Conservation (phyloP, 2,329 filamentous ascomycete genomes). For the Fusarium tanahbumbuense region DNA sequence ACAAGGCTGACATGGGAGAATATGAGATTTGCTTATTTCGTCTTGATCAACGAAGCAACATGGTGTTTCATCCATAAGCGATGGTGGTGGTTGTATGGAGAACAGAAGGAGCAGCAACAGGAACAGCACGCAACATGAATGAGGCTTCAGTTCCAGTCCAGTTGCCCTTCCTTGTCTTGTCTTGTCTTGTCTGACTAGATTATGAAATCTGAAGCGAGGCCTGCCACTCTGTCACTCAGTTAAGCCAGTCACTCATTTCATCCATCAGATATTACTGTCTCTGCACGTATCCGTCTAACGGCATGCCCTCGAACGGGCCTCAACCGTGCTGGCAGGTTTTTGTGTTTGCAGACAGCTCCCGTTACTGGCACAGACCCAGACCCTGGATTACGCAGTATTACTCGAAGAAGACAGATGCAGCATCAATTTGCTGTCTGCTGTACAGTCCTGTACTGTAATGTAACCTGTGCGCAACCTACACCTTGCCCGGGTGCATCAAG, state of each 20-base stretch:
- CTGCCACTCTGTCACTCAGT: constrained; percentile 22
- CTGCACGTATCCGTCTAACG: constrained; percentile 37
- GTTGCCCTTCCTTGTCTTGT: constrained; percentile 19
- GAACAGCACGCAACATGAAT: constrained; percentile 15
- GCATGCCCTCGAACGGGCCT: constrained; percentile 36
- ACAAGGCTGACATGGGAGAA: constrained; percentile 34
- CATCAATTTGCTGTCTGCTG: constrained; percentile 14
- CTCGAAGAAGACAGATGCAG: constrained; percentile 45
- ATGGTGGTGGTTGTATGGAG: constrained; percentile 7
- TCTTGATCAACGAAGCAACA: constrained; percentile 23
- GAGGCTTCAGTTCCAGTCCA: constrained; percentile 20
- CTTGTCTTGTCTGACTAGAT: constrained; percentile 26
- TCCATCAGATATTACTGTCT: constrained; percentile 35
- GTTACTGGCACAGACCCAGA: constrained; percentile 32
- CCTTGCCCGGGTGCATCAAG: constrained; percentile 29
- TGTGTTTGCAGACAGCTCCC: constrained; percentile 19
- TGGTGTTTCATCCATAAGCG: constrained; percentile 31
- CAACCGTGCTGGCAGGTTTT: constrained; percentile 42
- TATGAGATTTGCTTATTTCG: constrained; percentile 26
- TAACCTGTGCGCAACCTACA: constrained; percentile 35
- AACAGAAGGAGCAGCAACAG: not conserved
- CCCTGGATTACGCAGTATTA: constrained; percentile 33
- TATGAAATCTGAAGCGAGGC: constrained; percentile 23
- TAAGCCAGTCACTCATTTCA: not conserved
- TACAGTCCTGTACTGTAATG: constrained; percentile 8